Percentiles rank a stretch among this genome's conserved stretches.
Evolutionary conservation across 805 yeast species (phyloP).

Genomic region (Lachancea meyersii): DNA sequence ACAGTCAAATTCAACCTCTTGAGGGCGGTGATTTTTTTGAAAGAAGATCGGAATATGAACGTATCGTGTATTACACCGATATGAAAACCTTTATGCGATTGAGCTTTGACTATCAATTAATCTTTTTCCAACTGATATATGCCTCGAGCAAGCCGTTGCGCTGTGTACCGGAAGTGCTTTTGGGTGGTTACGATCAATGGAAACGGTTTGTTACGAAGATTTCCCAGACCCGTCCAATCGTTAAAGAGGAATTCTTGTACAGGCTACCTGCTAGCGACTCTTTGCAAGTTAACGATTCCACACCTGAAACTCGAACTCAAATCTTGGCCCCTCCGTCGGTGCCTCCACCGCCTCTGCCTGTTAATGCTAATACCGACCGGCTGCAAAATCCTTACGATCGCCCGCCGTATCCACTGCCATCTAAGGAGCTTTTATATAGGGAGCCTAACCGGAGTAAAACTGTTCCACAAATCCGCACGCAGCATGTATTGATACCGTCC

Average conservation of each 20-base stretch:
- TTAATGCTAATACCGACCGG: background rate
- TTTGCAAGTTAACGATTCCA: constrained; percentile 10
- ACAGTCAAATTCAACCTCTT: constrained; percentile 27
- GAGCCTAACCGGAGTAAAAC: background rate
- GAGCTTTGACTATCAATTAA: constrained; percentile 31
- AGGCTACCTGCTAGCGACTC: background rate
- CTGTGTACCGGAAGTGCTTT: constrained; percentile 28
- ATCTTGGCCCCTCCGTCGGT: constrained; percentile 27
- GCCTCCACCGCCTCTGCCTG: constrained; percentile 8
- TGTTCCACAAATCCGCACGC: background rate
- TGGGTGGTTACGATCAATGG: constrained; percentile 46
- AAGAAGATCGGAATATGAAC: constrained; percentile 31
- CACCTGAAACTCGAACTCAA: constrained; percentile 28
- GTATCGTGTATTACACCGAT: constrained; percentile 38
- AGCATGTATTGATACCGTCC: background rate
- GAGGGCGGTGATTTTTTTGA: constrained; percentile 23
- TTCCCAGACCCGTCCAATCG: constrained; percentile 22
- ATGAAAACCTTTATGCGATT: constrained; percentile 29
- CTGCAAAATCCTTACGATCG: constrained; percentile 1
- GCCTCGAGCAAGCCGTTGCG: constrained; percentile 15
- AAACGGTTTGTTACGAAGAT: constrained; percentile 29
- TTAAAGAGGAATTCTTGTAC: constrained; percentile 20
- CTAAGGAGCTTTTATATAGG: constrained; percentile 8
- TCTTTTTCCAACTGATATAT: constrained; percentile 27
- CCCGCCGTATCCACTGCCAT: constrained; percentile 8